Conservation (phyloP, 139 green algal species). For the Chlamydomonas schloesseri region DNA sequence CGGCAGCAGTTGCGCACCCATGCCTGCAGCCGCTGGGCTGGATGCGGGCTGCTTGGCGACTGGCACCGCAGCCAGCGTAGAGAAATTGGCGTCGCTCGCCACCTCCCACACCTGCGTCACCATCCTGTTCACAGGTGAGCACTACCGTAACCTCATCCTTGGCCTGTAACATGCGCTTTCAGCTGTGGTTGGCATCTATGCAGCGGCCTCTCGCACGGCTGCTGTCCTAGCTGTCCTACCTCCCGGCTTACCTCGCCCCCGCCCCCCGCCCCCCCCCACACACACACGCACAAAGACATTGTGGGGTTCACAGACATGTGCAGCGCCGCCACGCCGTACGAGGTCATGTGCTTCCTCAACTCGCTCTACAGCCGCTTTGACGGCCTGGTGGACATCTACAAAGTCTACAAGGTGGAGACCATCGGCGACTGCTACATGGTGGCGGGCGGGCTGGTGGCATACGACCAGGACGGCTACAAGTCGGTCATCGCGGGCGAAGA, state of each 20-base stretch:
- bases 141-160: no score
- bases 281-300: background rate
- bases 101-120: conserved; percentile 23
- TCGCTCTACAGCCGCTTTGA: conserved; percentile 21
- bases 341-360: conserved; percentile 33
- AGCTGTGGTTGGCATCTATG: no score
- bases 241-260: no score
- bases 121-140: conserved; percentile 15
- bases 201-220: no score
- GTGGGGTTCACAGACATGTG: conserved; percentile 28
- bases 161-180: background rate
- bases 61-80: background rate
- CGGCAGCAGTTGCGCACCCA: background rate
- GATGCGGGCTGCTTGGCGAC: background rate
- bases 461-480: conserved; percentile 45
- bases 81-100: conserved; percentile 6
- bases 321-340: background rate
- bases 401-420: conserved; percentile 66
- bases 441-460: conserved; percentile 11
- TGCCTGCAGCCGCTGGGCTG: background rate
- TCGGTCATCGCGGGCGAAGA: conserved; percentile 13
- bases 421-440: conserved; percentile 70
- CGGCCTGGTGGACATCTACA: conserved; percentile 26
- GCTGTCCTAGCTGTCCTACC: background rate
- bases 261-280: background rate